Conservation (phyloP, 1,284 basidiomycete genomes). For the Ustilago bromivora region DNA sequence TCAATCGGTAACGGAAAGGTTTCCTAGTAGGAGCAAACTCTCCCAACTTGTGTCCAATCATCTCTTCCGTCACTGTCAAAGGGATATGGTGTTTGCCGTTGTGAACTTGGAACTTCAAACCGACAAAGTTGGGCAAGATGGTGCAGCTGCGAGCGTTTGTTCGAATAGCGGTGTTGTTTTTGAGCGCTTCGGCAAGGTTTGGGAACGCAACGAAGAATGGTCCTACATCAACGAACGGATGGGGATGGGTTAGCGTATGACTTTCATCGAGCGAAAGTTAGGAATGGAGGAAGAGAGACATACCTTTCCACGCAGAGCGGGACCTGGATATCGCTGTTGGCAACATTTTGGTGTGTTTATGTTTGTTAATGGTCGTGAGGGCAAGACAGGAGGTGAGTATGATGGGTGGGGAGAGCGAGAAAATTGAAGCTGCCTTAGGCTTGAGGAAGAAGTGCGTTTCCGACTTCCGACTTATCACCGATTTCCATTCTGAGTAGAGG, state of each 20-base stretch:
- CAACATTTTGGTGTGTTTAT: conserved; percentile 34
- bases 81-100: conserved; percentile 93
- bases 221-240: conserved; percentile 71
- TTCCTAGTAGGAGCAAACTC: conserved; percentile 90
- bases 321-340: conserved; percentile 47
- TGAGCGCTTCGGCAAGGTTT: conserved; percentile 84
- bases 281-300: conserved; percentile 11
- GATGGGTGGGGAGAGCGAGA: not conserved
- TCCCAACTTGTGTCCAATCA: conserved; percentile 98
- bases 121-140: conserved; percentile 78
- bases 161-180: conserved; percentile 85
- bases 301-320: conserved; percentile 66
- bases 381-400: not conserved
- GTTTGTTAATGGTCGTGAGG: conserved; percentile 6
- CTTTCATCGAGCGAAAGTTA: conserved; percentile 65
- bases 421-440: conserved; percentile 4
- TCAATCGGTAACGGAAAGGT: conserved; percentile 70
- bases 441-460: conserved; percentile 1
- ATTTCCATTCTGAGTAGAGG: not conserved
- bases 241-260: conserved; percentile 1
- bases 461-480: conserved; percentile 21
- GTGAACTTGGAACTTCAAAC: conserved; percentile 87
- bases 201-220: conserved; percentile 96
- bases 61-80: conserved; percentile 89
- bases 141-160: conserved; percentile 92